Percentiles rank a stretch among this genome's conserved stretches.
These are phyloP conservation scores for Xylaria sp. DNA, from an alignment of 2,329 filamentous ascomycete genomes.

Conservation along the genomic window DNA sequence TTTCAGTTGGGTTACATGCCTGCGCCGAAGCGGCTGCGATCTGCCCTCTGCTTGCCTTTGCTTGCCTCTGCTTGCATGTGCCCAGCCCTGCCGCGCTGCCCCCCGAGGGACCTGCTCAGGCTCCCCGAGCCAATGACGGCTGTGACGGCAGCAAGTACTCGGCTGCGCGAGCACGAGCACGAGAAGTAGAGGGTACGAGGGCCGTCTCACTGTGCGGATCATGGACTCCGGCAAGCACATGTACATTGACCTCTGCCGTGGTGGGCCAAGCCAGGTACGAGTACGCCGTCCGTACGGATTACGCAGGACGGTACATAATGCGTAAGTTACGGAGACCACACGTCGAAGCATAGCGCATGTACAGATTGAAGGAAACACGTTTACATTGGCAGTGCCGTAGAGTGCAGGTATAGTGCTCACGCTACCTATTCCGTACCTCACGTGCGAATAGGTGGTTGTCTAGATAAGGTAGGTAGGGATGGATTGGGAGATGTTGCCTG, in stretches of 20 bases:
- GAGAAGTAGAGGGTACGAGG: background rate
- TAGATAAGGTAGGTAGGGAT: too few species aligned
- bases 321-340: too few species aligned
- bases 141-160: slow-evolving; percentile 5
- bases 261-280: too few species aligned
- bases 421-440: too few species aligned
- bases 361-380: background rate
- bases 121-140: slow-evolving; percentile 14
- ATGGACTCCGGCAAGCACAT: background rate
- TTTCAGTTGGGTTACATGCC: background rate
- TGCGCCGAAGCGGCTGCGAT: slow-evolving; percentile 8
- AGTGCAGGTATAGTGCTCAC: too few species aligned
- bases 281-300: too few species aligned
- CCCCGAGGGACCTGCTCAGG: slow-evolving; percentile 15
- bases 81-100: slow-evolving; percentile 15
- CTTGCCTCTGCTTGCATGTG: slow-evolving; percentile 11
- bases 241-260: too few species aligned
- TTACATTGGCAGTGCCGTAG: background rate
- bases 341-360: too few species aligned
- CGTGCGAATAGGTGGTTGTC: too few species aligned
- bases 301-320: too few species aligned
- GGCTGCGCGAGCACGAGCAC: slow-evolving; percentile 1
- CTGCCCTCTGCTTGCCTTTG: slow-evolving; percentile 7
- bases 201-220: background rate
- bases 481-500: too few species aligned